A percentile compares a stretch with the other conserved stretches of the same genome.
These are phyloP conservation scores for Xylaria castorea DNA, from an alignment of 495 filamentous ascomycete genomes.

Conservation along the genomic window DNA sequence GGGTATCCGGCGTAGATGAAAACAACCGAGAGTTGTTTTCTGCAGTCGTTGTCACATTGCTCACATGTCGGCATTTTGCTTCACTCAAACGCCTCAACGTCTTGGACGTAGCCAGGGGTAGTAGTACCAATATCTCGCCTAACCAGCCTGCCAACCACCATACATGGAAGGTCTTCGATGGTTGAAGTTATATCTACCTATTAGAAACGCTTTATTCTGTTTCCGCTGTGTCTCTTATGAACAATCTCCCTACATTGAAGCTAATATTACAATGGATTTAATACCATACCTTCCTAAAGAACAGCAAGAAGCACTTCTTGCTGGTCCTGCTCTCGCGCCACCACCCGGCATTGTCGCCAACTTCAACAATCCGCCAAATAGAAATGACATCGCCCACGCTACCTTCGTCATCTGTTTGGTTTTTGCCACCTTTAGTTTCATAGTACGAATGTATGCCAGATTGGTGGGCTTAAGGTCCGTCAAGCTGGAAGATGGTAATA, in stretches of 20 bases:
- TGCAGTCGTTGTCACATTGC: not conserved
- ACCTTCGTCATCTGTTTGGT: conserved; percentile 30
- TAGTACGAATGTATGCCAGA: conserved; percentile 34
- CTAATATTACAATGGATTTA: conserved; percentile 18
- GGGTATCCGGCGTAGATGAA: not conserved
- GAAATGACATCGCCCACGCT: conserved; percentile 34
- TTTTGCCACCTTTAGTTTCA: conserved; percentile 28
- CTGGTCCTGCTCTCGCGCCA: conserved; percentile 37
- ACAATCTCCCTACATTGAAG: not conserved
- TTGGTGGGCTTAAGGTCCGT: conserved; percentile 30
- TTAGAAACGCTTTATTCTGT: not conserved
- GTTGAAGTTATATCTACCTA: not conserved
- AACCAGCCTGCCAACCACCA: not conserved
- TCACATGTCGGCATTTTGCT: conserved; percentile 9
- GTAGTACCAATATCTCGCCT: not conserved
- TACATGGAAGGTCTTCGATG: not conserved
- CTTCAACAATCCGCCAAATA: conserved; percentile 39
- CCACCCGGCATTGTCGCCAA: conserved; percentile 33
- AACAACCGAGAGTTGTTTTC: not conserved
- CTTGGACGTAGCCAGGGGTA: not conserved
- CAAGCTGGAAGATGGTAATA: conserved; percentile 36
- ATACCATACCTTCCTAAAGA: conserved; percentile 32
- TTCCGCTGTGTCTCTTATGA: not conserved
- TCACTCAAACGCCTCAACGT: not conserved
- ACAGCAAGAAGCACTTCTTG: conserved; percentile 30